These are phyloP conservation scores for Melaleuca alternifolia DNA, from an alignment of 345 rosid species.

Conservation along the genomic window DNA sequence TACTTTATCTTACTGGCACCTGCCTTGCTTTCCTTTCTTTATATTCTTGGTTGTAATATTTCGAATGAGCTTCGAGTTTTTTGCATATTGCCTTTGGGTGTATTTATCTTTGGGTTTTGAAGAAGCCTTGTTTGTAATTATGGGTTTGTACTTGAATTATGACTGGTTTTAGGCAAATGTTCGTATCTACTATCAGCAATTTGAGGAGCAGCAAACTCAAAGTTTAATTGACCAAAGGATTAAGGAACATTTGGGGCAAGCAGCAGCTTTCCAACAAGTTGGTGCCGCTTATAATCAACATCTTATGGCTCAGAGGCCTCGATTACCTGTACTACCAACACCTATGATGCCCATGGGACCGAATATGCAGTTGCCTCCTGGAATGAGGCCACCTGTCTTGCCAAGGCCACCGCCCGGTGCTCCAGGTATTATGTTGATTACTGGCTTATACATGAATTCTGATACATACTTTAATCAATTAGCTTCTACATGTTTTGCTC, in stretches of 20 bases:
- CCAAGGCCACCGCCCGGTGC: conserved; percentile 67
- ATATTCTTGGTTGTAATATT: not conserved
- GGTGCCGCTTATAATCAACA: conserved; percentile 78
- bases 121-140: not conserved
- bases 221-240: conserved; percentile 92
- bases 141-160: not conserved
- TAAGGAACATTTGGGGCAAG: conserved; percentile 90
- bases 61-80: not conserved
- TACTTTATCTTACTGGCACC: conserved; percentile 1
- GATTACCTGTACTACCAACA: conserved; percentile 62
- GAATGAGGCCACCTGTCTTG: conserved; percentile 80
- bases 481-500: not conserved
- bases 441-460: not conserved
- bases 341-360: conserved; percentile 50
- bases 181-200: conserved; percentile 84
- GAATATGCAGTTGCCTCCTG: conserved; percentile 30
- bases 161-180: conserved; percentile 67
- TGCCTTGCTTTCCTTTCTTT: not conserved
- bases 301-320: conserved; percentile 67
- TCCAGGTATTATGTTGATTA: conserved; percentile 23
- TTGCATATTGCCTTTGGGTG: not conserved
- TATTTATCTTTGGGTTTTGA: not conserved
- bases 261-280: conserved; percentile 80
- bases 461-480: not conserved
- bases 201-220: conserved; percentile 97